These are phyloP conservation scores for Boletus eberwhitei DNA, from an alignment of 768 basidiomycete species.

Conservation along the genomic window DNA sequence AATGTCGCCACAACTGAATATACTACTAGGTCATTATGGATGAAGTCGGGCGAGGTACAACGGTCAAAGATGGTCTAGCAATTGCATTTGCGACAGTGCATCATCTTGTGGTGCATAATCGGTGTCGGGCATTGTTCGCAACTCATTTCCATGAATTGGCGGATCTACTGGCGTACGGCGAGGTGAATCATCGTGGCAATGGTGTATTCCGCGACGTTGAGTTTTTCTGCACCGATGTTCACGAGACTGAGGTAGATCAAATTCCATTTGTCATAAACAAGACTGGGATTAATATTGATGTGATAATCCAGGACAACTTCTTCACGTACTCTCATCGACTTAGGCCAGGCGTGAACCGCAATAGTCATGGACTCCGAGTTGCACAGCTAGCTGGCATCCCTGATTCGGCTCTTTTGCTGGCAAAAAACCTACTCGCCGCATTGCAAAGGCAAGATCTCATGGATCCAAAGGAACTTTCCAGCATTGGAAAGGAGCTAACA, in stretches of 20 bases:
- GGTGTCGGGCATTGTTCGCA: slow-evolving; percentile 87
- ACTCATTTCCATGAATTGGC: slow-evolving; percentile 98
- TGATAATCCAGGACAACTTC: slow-evolving; percentile 53
- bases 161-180: slow-evolving; percentile 69
- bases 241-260: slow-evolving; percentile 64
- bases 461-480: slow-evolving; percentile 29
- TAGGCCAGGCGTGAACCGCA: slow-evolving; percentile 78
- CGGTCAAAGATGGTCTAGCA: slow-evolving; percentile 86
- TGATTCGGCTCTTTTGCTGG: slow-evolving; percentile 53
- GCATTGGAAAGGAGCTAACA: slow-evolving; percentile 31
- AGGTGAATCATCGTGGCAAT: slow-evolving; percentile 36
- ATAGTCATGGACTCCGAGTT: slow-evolving; percentile 90
- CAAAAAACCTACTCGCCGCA: slow-evolving; percentile 48
- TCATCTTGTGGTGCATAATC: slow-evolving; percentile 68
- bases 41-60: slow-evolving; percentile 97
- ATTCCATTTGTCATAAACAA: neutral
- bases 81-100: slow-evolving; percentile 91
- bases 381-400: slow-evolving; percentile 88
- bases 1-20: slow-evolving; percentile 4
- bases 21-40: slow-evolving; percentile 90
- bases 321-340: slow-evolving; percentile 86
- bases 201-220: slow-evolving; percentile 59
- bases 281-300: neutral
- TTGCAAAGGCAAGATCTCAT: slow-evolving; percentile 30
- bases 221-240: slow-evolving; percentile 89